A percentile compares a stretch with the other conserved stretches of the same genome.
These are phyloP conservation scores for Verbena officinalis DNA, from an alignment of 257 asterid species.

Conservation along the genomic window DNA sequence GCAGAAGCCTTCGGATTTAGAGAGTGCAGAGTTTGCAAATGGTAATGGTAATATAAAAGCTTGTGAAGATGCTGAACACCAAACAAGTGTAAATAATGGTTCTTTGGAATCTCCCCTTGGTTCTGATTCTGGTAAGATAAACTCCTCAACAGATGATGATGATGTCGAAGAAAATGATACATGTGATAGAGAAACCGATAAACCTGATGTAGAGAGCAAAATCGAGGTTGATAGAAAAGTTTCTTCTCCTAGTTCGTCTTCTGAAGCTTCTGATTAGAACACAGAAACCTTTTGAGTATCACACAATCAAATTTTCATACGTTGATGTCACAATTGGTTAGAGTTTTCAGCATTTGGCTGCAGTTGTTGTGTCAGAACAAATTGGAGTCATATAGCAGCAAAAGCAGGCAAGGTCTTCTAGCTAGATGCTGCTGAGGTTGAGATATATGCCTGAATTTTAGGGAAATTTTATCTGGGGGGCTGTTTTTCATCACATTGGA, in stretches of 20 bases:
- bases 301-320: slow-evolving; percentile 3
- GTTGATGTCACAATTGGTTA: slow-evolving; percentile 7
- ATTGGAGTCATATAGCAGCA: not conserved
- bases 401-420: too few relatives aligned
- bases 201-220: slow-evolving; percentile 11
- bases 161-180: slow-evolving; percentile 12
- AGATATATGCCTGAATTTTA: too few relatives aligned
- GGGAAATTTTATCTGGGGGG: too few relatives aligned
- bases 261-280: slow-evolving; percentile 18
- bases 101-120: slow-evolving; percentile 4
- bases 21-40: not conserved
- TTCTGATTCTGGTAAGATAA: not conserved
- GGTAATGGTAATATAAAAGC: slow-evolving; percentile 8
- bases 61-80: slow-evolving; percentile 11
- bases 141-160: not conserved
- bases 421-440: too few relatives aligned
- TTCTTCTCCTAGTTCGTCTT: slow-evolving; percentile 26
- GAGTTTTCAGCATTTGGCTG: not conserved
- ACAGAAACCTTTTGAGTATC: slow-evolving; percentile 17
- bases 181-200: too few relatives aligned
- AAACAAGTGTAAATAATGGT: slow-evolving; percentile 16
- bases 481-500: not conserved
- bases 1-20: too few relatives aligned
- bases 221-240: slow-evolving; percentile 20
- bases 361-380: slow-evolving; percentile 12